Evolutionary conservation across 176 grass and related monocot species (phyloP), one percentile per base, ranked within the genome.

Genomic region (Oryza punctata): DNA sequence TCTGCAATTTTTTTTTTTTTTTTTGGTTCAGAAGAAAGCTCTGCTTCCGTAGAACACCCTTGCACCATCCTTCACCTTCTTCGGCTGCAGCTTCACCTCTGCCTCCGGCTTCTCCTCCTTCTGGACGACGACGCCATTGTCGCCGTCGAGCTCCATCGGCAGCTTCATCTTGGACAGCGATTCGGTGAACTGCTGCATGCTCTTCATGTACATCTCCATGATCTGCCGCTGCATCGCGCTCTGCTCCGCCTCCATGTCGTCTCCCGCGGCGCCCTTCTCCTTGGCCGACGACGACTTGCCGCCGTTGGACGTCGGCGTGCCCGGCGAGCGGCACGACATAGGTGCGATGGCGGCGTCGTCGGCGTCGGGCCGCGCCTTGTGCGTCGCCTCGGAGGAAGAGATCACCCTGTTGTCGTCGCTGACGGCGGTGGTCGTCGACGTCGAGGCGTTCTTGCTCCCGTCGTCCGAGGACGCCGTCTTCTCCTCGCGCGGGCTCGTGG

Each of bases 11-110:
- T 47, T 47, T 65, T 59, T 70, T 32, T 2, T 0, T 32, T 32
- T 32, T 32, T 32, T 32, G 16, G 35, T 76, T 97, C 87, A 98
- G 89, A 98, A 98, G 87, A 94, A 98, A 28, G 95, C 95, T 72
- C 95, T 95, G 84, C 95, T 93, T 60, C 95, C 95, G 16, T 98
- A 98, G 87, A 98, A 98, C 63, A 98, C 95, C 76, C 89, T 91
- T 43, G 86, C 79, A 12, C 90, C 88, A 76, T 94, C 95, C 77
- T 94, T 97, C 73, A 93, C 95, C 77, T 94, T 97, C 73, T 80
- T 93, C 81, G 27, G 73, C 71, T 90, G 78, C 64, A 73, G 78
- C 66, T 74, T 84, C 49, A 49, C 78, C 67, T 88, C 83, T 9
- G 47, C 18, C 16, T 82, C 88, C 50, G 70, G 61, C 82, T 90